Evolutionary conservation across 78 protist species (phyloP), one percentile per base, ranked within the genome.

Genomic region (Capsaspora owczarzaki): DNA sequence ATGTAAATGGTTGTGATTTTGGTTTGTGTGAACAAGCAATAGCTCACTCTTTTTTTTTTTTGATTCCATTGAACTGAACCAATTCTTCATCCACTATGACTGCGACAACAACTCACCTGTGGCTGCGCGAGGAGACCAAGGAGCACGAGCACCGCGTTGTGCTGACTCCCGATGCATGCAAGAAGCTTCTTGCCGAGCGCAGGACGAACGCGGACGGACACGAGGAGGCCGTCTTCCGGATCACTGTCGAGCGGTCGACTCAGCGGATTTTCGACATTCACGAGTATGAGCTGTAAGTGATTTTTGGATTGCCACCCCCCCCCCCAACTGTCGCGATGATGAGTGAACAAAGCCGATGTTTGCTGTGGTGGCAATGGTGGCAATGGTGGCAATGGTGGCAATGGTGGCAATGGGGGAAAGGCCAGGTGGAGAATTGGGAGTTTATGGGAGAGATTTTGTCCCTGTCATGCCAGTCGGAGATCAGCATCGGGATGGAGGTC

Each of bases 71-170:
- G 56, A 49, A 8, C 56, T 19, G 16, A 8, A 49, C n/a, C n/a
- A n/a, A n/a, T n/a, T n/a, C n/a, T n/a, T n/a, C n/a, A n/a, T n/a
- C n/a, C n/a, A n/a, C n/a, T n/a, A n/a, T n/a, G n/a, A n/a, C n/a
- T n/a, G n/a, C n/a, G n/a, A n/a, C n/a, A n/a, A n/a, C 71, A 4
- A 6, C 41, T 2, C 74, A 68, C 38, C 60, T 89, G 8, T 82
- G 83, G 84, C 74, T 89, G 38, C 76, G 89, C 35, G 85, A 47
- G 19, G 93, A 89, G 53, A 79, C 68, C 40, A 89, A 89, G 84
- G 75, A 81, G 29, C 12, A 56, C 43, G 93, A 89, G 77, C 76
- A 76, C 69, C 72, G 93, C 40, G 61, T 87, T 0, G 56, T 88
- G 10, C 61, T 85, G 37, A 86, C 90, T 0, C 93, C 93, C 16